Conservation (phyloP, 495 filamentous ascomycete species). For the Podospora anserina region DNA sequence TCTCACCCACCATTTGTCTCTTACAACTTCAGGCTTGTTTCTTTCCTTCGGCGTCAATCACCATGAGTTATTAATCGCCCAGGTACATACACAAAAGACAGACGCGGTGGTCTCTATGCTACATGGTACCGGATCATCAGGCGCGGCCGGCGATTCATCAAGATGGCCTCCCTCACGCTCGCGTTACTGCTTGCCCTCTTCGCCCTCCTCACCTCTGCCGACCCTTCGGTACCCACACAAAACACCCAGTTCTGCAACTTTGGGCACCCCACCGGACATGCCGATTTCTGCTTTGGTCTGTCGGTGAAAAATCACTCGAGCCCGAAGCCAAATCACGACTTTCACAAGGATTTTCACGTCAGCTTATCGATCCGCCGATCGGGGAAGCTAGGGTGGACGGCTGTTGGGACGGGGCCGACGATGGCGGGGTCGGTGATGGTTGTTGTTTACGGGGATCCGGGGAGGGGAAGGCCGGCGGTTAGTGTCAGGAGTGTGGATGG, state of each 20-base stretch:
- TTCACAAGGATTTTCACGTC: slow-evolving; percentile 24
- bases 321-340: background rate
- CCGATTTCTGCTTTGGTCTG: slow-evolving; percentile 31
- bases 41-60: too few species aligned
- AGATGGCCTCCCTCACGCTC: background rate
- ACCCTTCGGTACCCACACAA: background rate
- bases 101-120: too few species aligned
- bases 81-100: too few species aligned
- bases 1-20: too few species aligned
- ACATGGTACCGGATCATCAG: too few species aligned
- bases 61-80: too few species aligned
- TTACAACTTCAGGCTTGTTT: too few species aligned
- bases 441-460: slow-evolving; percentile 33
- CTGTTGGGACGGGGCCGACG: slow-evolving; percentile 28
- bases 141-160: too few species aligned
- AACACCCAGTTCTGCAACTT: slow-evolving; percentile 31
- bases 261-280: slow-evolving; percentile 16
- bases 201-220: slow-evolving; percentile 2
- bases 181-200: background rate
- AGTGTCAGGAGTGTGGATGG: slow-evolving; percentile 31
- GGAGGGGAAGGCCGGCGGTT: slow-evolving; percentile 19
- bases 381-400: slow-evolving; percentile 28
- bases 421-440: slow-evolving; percentile 35
- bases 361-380: slow-evolving; percentile 21
- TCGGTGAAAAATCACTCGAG: slow-evolving; percentile 24